Evolutionary conservation across 1,139 yeast species (phyloP).

Genomic region (Spathaspora sp.): DNA sequence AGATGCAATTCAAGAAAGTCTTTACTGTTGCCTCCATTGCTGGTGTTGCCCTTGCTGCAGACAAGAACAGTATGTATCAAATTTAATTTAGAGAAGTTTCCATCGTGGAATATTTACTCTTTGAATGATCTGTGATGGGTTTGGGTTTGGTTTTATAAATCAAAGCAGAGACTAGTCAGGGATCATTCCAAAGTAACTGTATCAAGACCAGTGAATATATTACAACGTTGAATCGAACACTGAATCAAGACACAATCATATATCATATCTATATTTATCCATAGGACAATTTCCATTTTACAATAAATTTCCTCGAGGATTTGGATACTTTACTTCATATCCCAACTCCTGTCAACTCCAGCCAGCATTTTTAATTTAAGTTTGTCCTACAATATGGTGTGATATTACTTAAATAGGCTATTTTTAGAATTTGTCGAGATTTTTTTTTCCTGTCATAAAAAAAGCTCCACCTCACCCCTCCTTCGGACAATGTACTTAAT

Average conservation of each 20-base stretch:
- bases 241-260: neutral
- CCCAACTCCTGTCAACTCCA: too few species aligned
- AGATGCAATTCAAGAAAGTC: constrained; percentile 53
- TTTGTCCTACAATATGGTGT: neutral
- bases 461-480: neutral
- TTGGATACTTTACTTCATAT: neutral
- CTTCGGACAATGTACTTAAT: neutral
- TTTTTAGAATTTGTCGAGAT: neutral
- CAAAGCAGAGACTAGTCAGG: neutral
- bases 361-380: neutral
- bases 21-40: constrained; percentile 46
- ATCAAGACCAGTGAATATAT: too few species aligned
- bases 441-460: neutral
- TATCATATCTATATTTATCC: too few species aligned
- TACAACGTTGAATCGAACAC: too few species aligned
- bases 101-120: neutral
- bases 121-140: neutral
- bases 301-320: neutral
- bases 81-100: neutral
- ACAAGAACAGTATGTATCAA: constrained; percentile 43
- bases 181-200: neutral
- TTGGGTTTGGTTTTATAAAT: neutral
- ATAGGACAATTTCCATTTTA: neutral
- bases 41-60: constrained; percentile 45
- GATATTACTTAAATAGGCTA: neutral